A percentile compares a stretch with the other conserved stretches of the same genome.
Evolutionary conservation across 108 stramenopile species (phyloP).

Genomic region (Pseudonitzschia delicatissima): DNA sequence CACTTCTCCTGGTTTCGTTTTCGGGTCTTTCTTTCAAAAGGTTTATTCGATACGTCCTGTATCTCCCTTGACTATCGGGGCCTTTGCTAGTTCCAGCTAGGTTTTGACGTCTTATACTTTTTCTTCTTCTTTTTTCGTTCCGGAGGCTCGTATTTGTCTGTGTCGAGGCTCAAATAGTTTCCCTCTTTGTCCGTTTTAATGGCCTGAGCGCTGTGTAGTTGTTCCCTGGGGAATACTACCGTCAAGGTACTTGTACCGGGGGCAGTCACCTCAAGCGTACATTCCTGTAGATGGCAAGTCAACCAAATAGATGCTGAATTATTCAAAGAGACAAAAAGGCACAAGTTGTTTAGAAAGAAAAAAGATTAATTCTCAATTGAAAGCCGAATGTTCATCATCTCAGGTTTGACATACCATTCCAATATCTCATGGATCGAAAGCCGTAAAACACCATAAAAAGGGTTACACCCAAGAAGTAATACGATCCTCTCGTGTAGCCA

Average conservation of each 20-base stretch:
- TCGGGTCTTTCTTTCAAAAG: conserved; percentile 21
- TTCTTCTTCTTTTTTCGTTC: conserved; percentile 28
- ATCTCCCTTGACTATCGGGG: conserved; percentile 65
- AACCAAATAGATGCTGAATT: conserved; percentile 46
- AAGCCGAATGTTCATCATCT: background rate
- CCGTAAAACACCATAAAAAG: conserved; percentile 39
- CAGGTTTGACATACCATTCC: conserved; percentile 49
- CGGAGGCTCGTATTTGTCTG: conserved; percentile 31
- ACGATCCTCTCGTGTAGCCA: conserved; percentile 56
- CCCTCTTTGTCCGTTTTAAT: conserved; percentile 48
- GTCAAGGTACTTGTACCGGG: conserved; percentile 22
- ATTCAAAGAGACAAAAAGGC: background rate
- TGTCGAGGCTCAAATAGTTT: conserved; percentile 34
- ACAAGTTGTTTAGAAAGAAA: background rate
- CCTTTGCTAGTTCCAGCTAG: conserved; percentile 40
- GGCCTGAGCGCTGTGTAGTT: conserved; percentile 55
- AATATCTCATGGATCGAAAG: conserved; percentile 29
- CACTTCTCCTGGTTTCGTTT: conserved; percentile 7
- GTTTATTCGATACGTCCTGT: conserved; percentile 50
- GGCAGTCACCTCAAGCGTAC: conserved; percentile 41
- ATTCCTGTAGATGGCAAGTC: conserved; percentile 44
- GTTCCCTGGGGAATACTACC: conserved; percentile 43
- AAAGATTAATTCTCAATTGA: background rate
- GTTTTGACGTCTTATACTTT: conserved; percentile 29
- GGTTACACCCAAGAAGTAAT: conserved; percentile 28